Conservation (phyloP, 805 yeast species). For the Hanseniaspora pseudoguilliermondii region DNA sequence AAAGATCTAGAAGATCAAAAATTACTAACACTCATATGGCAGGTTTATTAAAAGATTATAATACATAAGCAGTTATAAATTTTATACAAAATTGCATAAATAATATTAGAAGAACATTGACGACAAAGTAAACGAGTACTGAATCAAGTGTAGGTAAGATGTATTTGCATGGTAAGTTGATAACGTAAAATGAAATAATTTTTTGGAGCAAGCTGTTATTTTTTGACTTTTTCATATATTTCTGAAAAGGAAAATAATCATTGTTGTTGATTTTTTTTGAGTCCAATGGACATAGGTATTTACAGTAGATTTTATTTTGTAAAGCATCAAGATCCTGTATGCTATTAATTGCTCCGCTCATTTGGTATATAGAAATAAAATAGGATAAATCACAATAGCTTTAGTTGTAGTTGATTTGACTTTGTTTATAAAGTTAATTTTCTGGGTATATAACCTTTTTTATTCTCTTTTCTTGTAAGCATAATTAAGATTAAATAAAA, state of each 20-base stretch:
- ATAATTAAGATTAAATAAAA: no score
- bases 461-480: no score
- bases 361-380: no score
- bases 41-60: constrained; percentile 83
- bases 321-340: not conserved
- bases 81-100: not conserved
- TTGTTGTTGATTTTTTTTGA: not conserved
- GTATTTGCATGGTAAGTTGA: constrained; percentile 6
- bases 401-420: no score
- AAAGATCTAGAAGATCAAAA: constrained; percentile 85
- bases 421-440: no score
- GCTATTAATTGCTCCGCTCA: not conserved
- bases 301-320: constrained; percentile 8
- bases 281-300: constrained; percentile 6
- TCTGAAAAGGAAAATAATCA: not conserved
- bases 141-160: not conserved
- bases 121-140: not conserved
- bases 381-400: no score
- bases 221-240: not conserved
- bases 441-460: no score
- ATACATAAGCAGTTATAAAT: constrained; percentile 4
- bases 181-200: not conserved
- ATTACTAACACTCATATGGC: constrained; percentile 94
- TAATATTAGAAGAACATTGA: not conserved
- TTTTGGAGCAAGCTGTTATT: not conserved